Conservation (phyloP, 352 stramenopile genomes). For the Pythium aquatile region DNA sequence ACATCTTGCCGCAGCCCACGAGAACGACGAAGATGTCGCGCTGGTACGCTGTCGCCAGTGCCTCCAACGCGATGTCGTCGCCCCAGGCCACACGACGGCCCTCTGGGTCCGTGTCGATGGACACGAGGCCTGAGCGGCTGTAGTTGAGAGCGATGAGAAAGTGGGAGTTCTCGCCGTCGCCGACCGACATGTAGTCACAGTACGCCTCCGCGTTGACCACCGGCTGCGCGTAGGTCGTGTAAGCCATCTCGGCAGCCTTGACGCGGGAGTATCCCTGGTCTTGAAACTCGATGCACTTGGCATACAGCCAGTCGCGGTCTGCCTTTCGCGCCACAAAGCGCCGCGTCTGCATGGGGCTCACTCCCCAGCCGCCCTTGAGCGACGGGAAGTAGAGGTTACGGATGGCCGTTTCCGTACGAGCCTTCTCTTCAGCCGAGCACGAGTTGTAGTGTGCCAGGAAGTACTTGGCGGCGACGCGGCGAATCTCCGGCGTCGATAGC, state of each 20-base stretch:
- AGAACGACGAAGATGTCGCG: conserved; percentile 87
- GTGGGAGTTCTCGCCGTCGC: conserved; percentile 69
- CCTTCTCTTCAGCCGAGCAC: conserved; percentile 53
- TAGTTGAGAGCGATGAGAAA: conserved; percentile 84
- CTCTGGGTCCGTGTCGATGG: conserved; percentile 77
- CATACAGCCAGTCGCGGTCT: conserved; percentile 73
- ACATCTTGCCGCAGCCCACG: conserved; percentile 87
- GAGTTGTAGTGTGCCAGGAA: conserved; percentile 72
- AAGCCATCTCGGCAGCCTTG: conserved; percentile 75
- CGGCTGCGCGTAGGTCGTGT: conserved; percentile 66
- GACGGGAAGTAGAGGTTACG: conserved; percentile 85
- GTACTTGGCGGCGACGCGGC: conserved; percentile 70
- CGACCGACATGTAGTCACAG: conserved; percentile 85
- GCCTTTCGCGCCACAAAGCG: conserved; percentile 65
- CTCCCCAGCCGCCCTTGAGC: conserved; percentile 78
- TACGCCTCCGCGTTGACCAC: conserved; percentile 77
- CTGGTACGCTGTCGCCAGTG: conserved; percentile 83
- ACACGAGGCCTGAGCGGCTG: conserved; percentile 70
- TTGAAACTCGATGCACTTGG: conserved; percentile 77
- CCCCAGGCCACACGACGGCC: conserved; percentile 82
- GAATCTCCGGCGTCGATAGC: conserved; percentile 62
- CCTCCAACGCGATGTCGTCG: conserved; percentile 84
- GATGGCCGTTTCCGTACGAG: conserved; percentile 82
- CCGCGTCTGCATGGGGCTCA: conserved; percentile 80
- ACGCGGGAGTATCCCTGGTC: conserved; percentile 75